Evolutionary conservation across 805 yeast genomes (phyloP).

Genomic region (Limtongozyma cylindracea): DNA sequence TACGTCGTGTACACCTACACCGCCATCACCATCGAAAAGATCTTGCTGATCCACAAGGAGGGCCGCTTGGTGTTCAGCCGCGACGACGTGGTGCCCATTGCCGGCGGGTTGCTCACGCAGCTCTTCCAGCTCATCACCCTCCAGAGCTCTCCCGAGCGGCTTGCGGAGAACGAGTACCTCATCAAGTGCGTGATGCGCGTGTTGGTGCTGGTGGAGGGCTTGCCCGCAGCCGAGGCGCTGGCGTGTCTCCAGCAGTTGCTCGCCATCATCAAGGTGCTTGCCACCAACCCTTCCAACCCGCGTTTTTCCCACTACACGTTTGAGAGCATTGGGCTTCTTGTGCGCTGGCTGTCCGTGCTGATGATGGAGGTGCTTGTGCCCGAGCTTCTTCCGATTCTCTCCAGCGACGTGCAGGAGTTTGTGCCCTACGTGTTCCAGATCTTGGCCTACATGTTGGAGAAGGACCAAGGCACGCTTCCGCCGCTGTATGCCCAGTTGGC

Average conservation of each 20-base stretch:
- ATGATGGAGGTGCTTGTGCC: conserved; percentile 5
- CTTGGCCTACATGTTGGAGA: conserved; percentile 52
- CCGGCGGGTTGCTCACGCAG: conserved; percentile 33
- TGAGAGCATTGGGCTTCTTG: conserved; percentile 61
- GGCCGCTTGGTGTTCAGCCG: conserved; percentile 54
- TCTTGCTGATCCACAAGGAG: conserved; percentile 35
- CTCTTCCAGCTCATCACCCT: conserved; percentile 39
- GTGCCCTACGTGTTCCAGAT: conserved; percentile 84
- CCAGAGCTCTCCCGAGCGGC: conserved; percentile 47
- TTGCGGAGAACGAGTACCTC: conserved; percentile 86
- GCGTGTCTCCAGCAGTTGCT: conserved; percentile 42
- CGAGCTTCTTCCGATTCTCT: conserved; percentile 23
- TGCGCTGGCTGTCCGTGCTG: conserved; percentile 19
- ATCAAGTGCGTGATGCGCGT: conserved; percentile 79
- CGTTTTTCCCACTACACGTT: conserved; percentile 75
- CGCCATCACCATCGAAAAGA: conserved; percentile 77
- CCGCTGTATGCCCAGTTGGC: conserved; percentile 33
- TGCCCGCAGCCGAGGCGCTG: no score
- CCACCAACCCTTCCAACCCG: conserved; percentile 89
- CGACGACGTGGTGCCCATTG: conserved; percentile 35
- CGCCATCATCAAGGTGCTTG: conserved; percentile 39
- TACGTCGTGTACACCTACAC: conserved; percentile 85
- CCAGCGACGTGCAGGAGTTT: conserved; percentile 80
- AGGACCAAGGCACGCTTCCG: conserved; percentile 23
- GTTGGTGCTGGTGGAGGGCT: no score